Evolutionary conservation across 495 filamentous ascomycete species (phyloP).

Genomic region (Pyrenula massariospora): DNA sequence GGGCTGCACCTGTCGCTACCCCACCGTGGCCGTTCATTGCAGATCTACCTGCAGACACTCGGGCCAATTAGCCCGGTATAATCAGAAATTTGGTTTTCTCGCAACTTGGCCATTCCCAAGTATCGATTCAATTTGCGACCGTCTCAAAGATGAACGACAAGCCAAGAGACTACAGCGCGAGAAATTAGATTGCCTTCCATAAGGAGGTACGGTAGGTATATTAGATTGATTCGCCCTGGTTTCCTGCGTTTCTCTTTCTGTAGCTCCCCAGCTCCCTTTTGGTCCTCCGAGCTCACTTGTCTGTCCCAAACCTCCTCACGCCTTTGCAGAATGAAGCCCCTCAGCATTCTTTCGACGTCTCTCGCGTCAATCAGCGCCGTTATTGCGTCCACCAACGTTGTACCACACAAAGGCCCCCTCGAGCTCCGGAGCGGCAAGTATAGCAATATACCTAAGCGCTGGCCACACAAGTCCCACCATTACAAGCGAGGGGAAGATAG

Average conservation of each 20-base stretch:
- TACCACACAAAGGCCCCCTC: neutral
- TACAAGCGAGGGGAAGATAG: conserved; percentile 24
- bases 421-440: neutral
- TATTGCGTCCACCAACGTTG: neutral
- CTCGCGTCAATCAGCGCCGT: neutral
- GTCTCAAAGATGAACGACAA: neutral
- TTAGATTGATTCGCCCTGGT: neutral
- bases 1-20: neutral
- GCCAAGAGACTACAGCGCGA: neutral
- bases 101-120: neutral
- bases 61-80: neutral
- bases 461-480: conserved; percentile 5
- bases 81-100: neutral
- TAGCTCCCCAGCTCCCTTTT: neutral
- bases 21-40: neutral
- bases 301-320: neutral
- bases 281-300: neutral
- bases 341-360: neutral
- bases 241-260: neutral
- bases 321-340: neutral
- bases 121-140: neutral
- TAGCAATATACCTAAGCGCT: neutral
- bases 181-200: neutral
- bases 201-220: neutral
- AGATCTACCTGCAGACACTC: neutral